Evolutionary conservation across 1,284 basidiomycete species (phyloP).

Genomic region (Mycosarcoma maydis): DNA sequence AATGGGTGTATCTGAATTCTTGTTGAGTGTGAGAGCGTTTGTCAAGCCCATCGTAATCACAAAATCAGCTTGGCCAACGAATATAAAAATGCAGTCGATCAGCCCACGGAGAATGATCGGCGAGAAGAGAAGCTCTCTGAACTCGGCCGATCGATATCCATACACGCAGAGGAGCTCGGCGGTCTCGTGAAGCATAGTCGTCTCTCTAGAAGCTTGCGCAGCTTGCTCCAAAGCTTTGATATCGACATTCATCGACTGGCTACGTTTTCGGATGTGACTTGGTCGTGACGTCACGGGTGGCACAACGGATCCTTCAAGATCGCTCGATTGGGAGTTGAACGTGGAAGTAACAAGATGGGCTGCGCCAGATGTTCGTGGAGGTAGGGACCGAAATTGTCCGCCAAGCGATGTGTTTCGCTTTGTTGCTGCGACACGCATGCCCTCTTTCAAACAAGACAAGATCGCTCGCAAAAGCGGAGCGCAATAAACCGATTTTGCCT

Average conservation of each 20-base stretch:
- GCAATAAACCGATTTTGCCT: constrained; percentile 71
- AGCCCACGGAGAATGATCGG: constrained; percentile 54
- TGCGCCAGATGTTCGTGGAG: constrained; percentile 25
- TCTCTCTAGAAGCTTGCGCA: constrained; percentile 32
- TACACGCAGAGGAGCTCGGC: constrained; percentile 41
- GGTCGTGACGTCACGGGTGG: neutral
- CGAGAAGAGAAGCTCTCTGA: constrained; percentile 53
- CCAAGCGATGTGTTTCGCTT: neutral
- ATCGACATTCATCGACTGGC: constrained; percentile 51
- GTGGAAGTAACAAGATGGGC: neutral
- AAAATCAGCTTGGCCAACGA: constrained; percentile 1
- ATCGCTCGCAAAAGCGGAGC: constrained; percentile 54
- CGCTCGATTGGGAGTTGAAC: neutral
- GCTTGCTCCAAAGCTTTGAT: constrained; percentile 35
- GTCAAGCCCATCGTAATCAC: neutral
- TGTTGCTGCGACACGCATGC: constrained; percentile 20
- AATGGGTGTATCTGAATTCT: neutral
- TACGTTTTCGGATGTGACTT: constrained; percentile 42
- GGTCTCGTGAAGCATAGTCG: constrained; percentile 36
- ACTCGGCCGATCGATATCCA: constrained; percentile 16
- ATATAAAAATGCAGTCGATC: constrained; percentile 48
- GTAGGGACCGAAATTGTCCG: constrained; percentile 6
- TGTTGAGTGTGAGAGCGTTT: neutral
- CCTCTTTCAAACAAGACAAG: constrained; percentile 49
- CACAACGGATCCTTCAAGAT: neutral